A percentile compares a stretch with the other conserved stretches of the same genome.
Evolutionary conservation across 164 flowering plant species (phyloP).

Genomic region (Dillenia suffruticosa): DNA sequence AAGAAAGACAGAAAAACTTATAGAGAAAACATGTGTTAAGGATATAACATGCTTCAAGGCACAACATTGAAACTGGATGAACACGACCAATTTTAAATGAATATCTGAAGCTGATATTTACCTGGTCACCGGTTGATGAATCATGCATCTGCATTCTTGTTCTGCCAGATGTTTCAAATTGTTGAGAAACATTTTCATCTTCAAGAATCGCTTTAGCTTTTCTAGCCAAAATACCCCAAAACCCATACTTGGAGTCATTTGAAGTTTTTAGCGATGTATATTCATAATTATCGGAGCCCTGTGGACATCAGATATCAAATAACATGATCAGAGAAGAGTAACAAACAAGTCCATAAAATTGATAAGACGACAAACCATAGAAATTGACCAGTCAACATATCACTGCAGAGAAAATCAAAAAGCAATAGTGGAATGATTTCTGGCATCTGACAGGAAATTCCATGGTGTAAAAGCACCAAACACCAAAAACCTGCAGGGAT

Average conservation of each 20-base stretch:
- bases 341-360: too few species aligned
- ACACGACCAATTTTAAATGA: neutral
- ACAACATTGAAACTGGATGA: neutral
- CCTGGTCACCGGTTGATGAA: conserved; percentile 35
- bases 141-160: conserved; percentile 22
- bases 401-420: too few species aligned
- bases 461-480: too few species aligned
- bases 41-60: neutral
- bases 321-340: too few species aligned
- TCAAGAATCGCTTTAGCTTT: conserved; percentile 90
- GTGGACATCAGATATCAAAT: too few species aligned
- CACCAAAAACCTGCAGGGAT: too few species aligned
- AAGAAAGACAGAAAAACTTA: neutral
- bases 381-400: too few species aligned
- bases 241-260: conserved; percentile 58
- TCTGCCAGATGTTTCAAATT: conserved; percentile 27
- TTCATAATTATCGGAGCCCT: conserved; percentile 25
- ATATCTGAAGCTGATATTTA: conserved; percentile 17
- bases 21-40: neutral
- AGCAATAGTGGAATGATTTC: too few species aligned
- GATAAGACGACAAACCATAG: too few species aligned
- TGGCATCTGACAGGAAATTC: too few species aligned
- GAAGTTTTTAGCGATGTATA: conserved; percentile 42
- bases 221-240: conserved; percentile 85
- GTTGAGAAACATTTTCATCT: conserved; percentile 46